Conservation (phyloP, 2,329 filamentous ascomycete genomes). For the Fonsecaea erecta region DNA sequence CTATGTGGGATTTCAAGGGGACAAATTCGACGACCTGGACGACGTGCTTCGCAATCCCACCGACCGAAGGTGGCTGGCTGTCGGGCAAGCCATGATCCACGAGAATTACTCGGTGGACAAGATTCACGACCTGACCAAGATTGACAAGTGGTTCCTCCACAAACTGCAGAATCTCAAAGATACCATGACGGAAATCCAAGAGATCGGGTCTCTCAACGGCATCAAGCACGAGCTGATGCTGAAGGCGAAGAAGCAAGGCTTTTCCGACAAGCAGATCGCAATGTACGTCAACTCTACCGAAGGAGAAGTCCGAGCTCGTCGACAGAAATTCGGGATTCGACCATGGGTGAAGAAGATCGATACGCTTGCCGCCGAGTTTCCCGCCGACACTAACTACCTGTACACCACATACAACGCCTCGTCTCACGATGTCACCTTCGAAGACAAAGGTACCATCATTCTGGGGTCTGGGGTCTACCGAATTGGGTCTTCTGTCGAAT, state of each 20-base stretch:
- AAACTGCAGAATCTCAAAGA: conserved; percentile 98
- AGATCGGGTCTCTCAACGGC: conserved; percentile 78
- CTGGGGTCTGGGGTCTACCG: conserved; percentile 95
- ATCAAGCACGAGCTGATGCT: conserved; percentile 86
- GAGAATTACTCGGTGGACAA: conserved; percentile 92
- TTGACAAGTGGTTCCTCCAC: conserved; percentile 99
- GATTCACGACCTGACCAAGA: conserved; percentile 93
- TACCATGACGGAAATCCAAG: conserved; percentile 82
- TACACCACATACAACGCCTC: conserved; percentile 98
- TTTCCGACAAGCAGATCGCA: conserved; percentile 95
- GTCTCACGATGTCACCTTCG: conserved; percentile 89
- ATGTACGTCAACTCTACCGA: conserved; percentile 82
- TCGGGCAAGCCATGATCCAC: conserved; percentile 97
- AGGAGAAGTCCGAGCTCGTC: conserved; percentile 82
- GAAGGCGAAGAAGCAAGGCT: conserved; percentile 96
- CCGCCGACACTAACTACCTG: conserved; percentile 90
- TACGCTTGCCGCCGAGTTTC: conserved; percentile 95
- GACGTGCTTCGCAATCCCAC: conserved; percentile 89
- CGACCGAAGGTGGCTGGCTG: conserved; percentile 94
- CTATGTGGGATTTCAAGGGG: conserved; percentile 91
- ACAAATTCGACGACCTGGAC: conserved; percentile 91
- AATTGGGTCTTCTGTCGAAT: conserved; percentile 96
- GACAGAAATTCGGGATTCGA: conserved; percentile 83
- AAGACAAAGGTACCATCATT: conserved; percentile 87
- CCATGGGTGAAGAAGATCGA: conserved; percentile 99